Base-by-base conservation (phyloP, 768 basidiomycete genomes). In the Mycena sanguinolenta region DNA sequence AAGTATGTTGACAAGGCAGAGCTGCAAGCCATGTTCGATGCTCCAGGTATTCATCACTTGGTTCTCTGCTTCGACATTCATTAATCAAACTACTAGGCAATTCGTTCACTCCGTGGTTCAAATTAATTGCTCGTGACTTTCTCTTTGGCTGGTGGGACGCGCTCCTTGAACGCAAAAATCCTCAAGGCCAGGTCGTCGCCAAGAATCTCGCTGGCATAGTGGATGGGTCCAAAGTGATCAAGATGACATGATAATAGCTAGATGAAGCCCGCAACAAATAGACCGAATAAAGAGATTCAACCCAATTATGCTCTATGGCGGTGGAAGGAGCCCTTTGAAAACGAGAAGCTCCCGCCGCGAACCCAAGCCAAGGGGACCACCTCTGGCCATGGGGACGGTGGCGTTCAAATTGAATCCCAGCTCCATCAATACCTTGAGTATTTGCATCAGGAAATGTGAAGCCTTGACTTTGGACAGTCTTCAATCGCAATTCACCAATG, bases 81-180 rank as follows among this genome's bases (percentile, higher is more conserved):
- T 64, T 68, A 38, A 62, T 61, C 17, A 58, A 42, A 25, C 23
- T 67, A 10, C 7, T 75, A 97, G 95, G 82, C 65, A 95, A 95
- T 79, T 89, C 88, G 2, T 99, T 99, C 81, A 99, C 98, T 9
- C 98, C 98, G 0, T 99, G 98, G 98, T 99, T 99, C 90, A 95
- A 96, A 80, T 90, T 99, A 32, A 99, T 99, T 77, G 96, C 96
- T 2, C 90, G 96, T 4, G 96, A 98, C 79, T 97, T 97, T 81
- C 86, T 99, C 50, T 99, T 97, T 78, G 95, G 94, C 27, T 99
- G 98, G 98, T 99, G 98, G 98, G 96, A 98, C 76, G 92, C 93
- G 70, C 89, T 99, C 50, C 76, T 92, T 71, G 83, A 83, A 63
- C 90, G 93, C 42, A 89, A 84, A 77, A 84, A 84, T 69, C 73